These are phyloP conservation scores for Cinnamomum chago DNA, from an alignment of 164 flowering plant species.

Conservation along the genomic window DNA sequence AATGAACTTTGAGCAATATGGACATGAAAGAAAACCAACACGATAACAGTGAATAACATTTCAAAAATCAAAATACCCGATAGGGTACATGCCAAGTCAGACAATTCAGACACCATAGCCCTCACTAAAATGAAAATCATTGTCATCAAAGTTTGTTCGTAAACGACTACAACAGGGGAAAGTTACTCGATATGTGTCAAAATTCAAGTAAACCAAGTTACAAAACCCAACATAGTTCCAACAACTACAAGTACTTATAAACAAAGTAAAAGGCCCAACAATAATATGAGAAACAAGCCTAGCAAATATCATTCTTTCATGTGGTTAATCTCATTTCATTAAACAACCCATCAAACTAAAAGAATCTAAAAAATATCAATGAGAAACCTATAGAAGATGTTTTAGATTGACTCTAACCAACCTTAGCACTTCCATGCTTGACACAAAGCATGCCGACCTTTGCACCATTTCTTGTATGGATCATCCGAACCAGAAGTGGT, in stretches of 20 bases:
- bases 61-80: not conserved
- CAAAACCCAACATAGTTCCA: not conserved
- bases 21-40: not conserved
- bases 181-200: not conserved
- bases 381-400: not conserved
- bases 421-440: slow-evolving; percentile 94
- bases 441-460: slow-evolving; percentile 76
- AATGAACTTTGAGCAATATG: not conserved
- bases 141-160: not conserved
- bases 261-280: not conserved
- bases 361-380: too few relatives aligned
- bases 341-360: not conserved
- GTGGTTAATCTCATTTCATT: not conserved
- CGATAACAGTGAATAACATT: not conserved
- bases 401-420: slow-evolving; percentile 16
- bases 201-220: not conserved
- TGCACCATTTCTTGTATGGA: slow-evolving; percentile 81
- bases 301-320: too few relatives aligned
- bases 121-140: not conserved
- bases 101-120: not conserved
- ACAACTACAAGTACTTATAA: too few relatives aligned
- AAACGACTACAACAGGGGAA: not conserved
- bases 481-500: slow-evolving; percentile 76
- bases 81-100: not conserved
- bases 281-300: too few relatives aligned